These are phyloP conservation scores for Venturia nashicola DNA, from an alignment of 2,329 filamentous ascomycete genomes.

Conservation along the genomic window DNA sequence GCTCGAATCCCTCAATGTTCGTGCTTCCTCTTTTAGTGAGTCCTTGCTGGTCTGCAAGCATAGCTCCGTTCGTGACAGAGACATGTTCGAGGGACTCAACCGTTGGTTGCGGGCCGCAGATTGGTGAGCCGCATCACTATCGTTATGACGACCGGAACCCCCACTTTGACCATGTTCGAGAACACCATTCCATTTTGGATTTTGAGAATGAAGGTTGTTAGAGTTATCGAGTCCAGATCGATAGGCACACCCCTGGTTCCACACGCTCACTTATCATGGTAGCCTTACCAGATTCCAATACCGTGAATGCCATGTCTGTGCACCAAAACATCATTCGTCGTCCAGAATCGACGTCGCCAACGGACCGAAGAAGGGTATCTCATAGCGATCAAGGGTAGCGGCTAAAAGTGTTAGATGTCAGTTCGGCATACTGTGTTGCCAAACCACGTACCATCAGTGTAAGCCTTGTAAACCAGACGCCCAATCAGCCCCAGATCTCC, in stretches of 20 bases:
- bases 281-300: neutral
- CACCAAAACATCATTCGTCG: constrained; percentile 47
- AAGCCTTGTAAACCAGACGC: constrained; percentile 67
- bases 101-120: too few species aligned
- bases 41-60: neutral
- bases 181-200: neutral
- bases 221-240: neutral
- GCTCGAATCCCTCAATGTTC: neutral
- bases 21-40: neutral
- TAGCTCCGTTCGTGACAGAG: neutral
- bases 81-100: too few species aligned
- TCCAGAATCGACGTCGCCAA: constrained; percentile 84
- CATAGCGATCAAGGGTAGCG: constrained; percentile 55
- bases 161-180: neutral
- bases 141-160: neutral
- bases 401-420: constrained; percentile 28
- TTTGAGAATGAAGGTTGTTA: neutral
- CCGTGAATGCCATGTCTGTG: neutral
- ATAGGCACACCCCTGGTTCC: neutral
- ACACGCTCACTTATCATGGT: neutral
- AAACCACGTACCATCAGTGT: constrained; percentile 57
- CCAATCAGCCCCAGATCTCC: constrained; percentile 65
- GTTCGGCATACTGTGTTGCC: constrained; percentile 12
- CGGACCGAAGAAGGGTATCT: constrained; percentile 75
- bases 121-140: neutral